Base-by-base conservation (phyloP, 192 early-diverging fungal genomes). In the Haplosporangium gracile region DNA sequence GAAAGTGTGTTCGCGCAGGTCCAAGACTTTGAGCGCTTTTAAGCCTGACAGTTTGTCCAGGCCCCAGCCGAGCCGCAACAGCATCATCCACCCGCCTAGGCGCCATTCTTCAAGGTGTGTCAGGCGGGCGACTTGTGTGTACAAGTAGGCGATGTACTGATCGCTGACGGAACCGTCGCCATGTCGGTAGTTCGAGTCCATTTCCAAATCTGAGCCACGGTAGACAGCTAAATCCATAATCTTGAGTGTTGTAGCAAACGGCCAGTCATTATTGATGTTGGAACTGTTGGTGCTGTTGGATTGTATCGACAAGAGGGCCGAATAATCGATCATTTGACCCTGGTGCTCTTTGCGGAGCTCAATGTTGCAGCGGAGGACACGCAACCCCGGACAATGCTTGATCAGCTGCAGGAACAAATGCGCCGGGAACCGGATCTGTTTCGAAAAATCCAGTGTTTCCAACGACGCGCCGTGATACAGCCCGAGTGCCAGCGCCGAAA, bases 11-110 rank as follows among this genome's bases (percentile, higher is more conserved):
- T 69, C 60, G 16, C 63, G 65, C 15, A 77, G 26, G 32, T 77
- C 76, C 76, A 69, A 20, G 2, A 77, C 45, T 51, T 45, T 68
- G 10, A 69, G 29, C 32, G 32, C n/a, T 38, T 69, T 49, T 68
- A 77, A 13, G 0, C 45, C 45, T 15, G 65, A 36, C 24, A 77
- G 34, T 16, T 38, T 68, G 2, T 32, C n/a, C 16, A 77, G 29
- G 1, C 63, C 76, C 43, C 65, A 49, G 1, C 45, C 63, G 29
- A 29, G n/a, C 22, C 40, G 20, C 15, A 77, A 13, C 15, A 69
- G 29, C 42, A 77, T 5, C 76, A 77, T 77, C 63, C 76, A 68
- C 0, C 76, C 76, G 4, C 76, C 76, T 8, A 77, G 43, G 18
- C 13, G 16, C 13, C 39, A 42, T 13, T 77, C 76, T 39, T 69